Percentiles rank a stretch among this genome's conserved stretches.
Conservation (phyloP, 129 eudicot species). For the Oenanthe sinensis region DNA sequence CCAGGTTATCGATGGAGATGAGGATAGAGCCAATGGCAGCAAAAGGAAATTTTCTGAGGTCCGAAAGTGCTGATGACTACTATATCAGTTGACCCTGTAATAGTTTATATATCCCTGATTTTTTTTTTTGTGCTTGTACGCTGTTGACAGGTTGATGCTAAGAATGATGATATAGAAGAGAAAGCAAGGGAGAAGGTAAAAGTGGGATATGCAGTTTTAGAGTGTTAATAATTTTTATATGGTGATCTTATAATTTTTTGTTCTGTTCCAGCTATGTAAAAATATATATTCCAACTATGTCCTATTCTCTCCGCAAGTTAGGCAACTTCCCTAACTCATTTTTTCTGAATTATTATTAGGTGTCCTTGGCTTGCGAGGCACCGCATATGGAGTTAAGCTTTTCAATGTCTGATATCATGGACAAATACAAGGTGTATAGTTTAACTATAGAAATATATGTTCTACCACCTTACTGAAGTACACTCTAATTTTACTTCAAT, state of each 20-base stretch:
- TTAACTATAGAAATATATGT: not conserved
- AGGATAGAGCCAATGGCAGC: not conserved
- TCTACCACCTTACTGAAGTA: not conserved
- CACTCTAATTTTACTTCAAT: not conserved
- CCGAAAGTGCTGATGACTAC: not conserved
- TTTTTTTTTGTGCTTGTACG: not conserved
- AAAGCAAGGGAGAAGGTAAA: constrained; percentile 20
- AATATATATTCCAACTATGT: not conserved
- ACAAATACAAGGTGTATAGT: constrained; percentile 56
- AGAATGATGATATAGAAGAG: constrained; percentile 11
- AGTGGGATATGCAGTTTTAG: constrained; percentile 13
- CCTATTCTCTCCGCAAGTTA: not conserved
- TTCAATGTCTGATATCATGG: constrained; percentile 44
- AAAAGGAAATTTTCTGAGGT: constrained; percentile 1
- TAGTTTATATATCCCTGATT: not conserved
- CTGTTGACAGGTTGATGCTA: constrained; percentile 12
- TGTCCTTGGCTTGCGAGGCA: constrained; percentile 23
- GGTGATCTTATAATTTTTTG: not conserved
- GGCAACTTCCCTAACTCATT: constrained; percentile 5
- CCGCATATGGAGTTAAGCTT: constrained; percentile 32
- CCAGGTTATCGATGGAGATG: constrained; percentile 7
- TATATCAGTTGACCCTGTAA: not conserved
- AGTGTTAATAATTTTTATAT: not conserved
- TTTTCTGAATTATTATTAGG: constrained; percentile 21
- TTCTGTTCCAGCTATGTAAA: not conserved